phyloP scores from a whole-genome alignment of 345 rosid species.

The Nasturtium officinale region DNA sequence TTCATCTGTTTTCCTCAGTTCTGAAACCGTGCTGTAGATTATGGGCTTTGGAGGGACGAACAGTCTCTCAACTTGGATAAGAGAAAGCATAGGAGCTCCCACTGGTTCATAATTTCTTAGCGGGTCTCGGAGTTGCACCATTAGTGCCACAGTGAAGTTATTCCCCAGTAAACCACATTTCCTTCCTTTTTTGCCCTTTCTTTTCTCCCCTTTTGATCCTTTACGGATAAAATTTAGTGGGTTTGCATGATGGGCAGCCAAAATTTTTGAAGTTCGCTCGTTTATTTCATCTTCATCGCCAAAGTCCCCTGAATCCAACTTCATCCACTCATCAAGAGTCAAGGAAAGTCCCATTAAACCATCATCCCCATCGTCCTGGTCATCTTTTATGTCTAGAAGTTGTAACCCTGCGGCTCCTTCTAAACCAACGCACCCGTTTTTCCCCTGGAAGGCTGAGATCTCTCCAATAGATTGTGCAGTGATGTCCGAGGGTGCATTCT shows the following conservation, averaged over 20 bases:
- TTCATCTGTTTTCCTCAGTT: conserved; percentile 50
- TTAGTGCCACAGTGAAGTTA: conserved; percentile 85
- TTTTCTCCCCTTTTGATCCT: conserved; percentile 71
- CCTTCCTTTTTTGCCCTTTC: conserved; percentile 63
- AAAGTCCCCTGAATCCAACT: conserved; percentile 82
- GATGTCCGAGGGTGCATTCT: conserved; percentile 77
- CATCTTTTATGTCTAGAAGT: conserved; percentile 66
- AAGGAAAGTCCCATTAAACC: conserved; percentile 87
- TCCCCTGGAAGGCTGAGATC: conserved; percentile 74
- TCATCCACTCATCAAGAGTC: conserved; percentile 95
- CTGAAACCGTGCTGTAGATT: conserved; percentile 70
- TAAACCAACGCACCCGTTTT: conserved; percentile 54
- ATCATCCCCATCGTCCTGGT: conserved; percentile 58
- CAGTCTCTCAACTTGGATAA: conserved; percentile 92
- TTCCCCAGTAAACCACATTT: conserved; percentile 86
- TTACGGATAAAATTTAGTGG: conserved; percentile 66
- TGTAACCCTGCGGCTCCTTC: conserved; percentile 92
- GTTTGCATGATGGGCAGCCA: conserved; percentile 90
- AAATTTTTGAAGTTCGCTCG: conserved; percentile 76
- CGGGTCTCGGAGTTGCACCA: conserved; percentile 93
- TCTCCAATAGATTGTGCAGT: conserved; percentile 68
- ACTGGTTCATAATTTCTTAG: conserved; percentile 83
- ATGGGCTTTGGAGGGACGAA: conserved; percentile 85
- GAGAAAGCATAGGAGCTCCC: conserved; percentile 95
- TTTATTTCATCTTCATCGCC: conserved; percentile 77